Evolutionary conservation across 768 basidiomycete species (phyloP).

Genomic region (Trametes meyenii): DNA sequence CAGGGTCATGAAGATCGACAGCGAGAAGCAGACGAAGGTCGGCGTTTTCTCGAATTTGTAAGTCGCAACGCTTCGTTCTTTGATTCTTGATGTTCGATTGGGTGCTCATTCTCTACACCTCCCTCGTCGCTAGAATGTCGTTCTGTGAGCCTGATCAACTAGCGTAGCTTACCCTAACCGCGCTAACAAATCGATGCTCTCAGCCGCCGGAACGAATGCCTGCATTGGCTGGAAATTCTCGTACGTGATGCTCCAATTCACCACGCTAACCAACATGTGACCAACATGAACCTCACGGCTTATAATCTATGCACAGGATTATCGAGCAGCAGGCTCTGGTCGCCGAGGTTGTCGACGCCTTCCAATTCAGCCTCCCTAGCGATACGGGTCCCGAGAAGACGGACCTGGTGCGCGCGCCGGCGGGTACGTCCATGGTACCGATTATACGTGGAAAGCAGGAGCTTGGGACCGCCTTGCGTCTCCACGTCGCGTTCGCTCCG

Average conservation of each 20-base stretch:
- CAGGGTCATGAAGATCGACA: constrained; percentile 8
- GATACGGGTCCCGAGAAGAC: constrained; percentile 19
- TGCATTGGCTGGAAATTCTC: constrained; percentile 25
- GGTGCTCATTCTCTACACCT: not conserved
- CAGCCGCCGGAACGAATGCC: constrained; percentile 18
- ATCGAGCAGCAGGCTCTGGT: constrained; percentile 38
- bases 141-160: constrained; percentile 6
- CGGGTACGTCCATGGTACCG: constrained; percentile 34
- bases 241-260: not conserved
- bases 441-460: constrained; percentile 33
- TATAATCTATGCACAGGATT: not conserved
- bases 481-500: constrained; percentile 26
- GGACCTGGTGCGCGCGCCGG: constrained; percentile 32
- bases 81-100: too few species aligned
- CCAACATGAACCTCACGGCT: not conserved
- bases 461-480: constrained; percentile 35
- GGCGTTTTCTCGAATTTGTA: constrained; percentile 22
- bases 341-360: constrained; percentile 37
- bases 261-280: not conserved
- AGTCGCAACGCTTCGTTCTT: not conserved
- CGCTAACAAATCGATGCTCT: not conserved
- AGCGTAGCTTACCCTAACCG: not conserved
- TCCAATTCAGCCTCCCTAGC: constrained; percentile 35
- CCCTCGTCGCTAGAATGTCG: constrained; percentile 4
- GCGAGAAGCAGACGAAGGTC: constrained; percentile 15